Base-by-base conservation (phyloP, 768 basidiomycete species). In the Boletus vinaceobasis region DNA sequence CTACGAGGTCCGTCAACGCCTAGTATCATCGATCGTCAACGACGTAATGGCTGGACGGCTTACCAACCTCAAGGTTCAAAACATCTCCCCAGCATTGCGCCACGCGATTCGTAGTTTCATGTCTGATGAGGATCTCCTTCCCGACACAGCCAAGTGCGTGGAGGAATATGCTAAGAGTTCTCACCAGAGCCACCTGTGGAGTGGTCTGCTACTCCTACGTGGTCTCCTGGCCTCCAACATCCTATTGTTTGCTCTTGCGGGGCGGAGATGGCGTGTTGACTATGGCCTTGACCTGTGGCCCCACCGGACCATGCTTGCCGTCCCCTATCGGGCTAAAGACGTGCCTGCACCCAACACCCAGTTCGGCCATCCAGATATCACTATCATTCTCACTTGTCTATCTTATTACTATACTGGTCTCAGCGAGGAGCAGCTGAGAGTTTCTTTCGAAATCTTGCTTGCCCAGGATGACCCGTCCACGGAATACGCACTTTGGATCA, bases 321-420 rank as follows among this genome's bases (percentile, higher is more conserved):
- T 74, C 0, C 72, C 74, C 0, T 74, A 73, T 27, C 67, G 68
- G 1, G 73, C 72, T 0, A 73, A 70, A 51, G 74, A 75, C n/a
- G 43, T 63, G 2, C 72, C 72, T 0, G 57, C 70, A 15, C 29
- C 57, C 7, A 56, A 62, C 35, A 66, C 72, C 1, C 67, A 74
- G 32, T 75, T 74, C 17, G 67, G 67, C 14, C 74, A 75, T 37
- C 73, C 73, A 13, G 74, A 74, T 19, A 55, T 74, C 17, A 57
- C 60, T 11, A 61, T 73, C 45, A 36, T 57, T 2, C 65, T 73
- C 14, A 74, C 70, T 0, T 71, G 60, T 32, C 54, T 73, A 9
- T 63, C 62, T 5, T 74, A 74, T 40, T 73, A 73, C 27, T 72
- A 73, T 36, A 1, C 15, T 0, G 58, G 58, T 1, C 57, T 59